These are phyloP conservation scores for Danielia oregonensis DNA, from an alignment of 805 yeast species.

Conservation along the genomic window DNA sequence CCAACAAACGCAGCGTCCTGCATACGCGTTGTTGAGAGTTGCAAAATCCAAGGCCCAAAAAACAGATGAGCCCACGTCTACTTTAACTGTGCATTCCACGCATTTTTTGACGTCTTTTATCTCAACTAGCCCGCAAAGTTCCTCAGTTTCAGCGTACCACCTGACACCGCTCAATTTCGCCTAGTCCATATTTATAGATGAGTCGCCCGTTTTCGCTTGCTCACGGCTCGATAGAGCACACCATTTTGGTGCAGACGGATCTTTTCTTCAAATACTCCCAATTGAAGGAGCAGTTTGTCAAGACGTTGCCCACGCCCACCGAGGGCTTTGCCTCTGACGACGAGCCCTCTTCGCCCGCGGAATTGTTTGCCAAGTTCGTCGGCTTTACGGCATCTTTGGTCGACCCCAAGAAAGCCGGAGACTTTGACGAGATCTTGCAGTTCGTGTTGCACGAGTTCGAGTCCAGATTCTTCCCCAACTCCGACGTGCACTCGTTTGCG, in stretches of 20 bases:
- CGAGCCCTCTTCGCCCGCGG: slow-evolving; percentile 85
- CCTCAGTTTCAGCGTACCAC: no score
- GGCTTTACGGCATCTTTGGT: slow-evolving; percentile 61
- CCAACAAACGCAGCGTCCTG: slow-evolving; percentile 19
- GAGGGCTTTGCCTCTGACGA: slow-evolving; percentile 83
- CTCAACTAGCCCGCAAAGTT: no score
- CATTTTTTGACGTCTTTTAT: no score
- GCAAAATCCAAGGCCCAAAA: slow-evolving; percentile 16
- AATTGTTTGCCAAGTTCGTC: slow-evolving; percentile 77
- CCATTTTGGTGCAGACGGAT: slow-evolving; percentile 80
- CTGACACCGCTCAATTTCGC: no score
- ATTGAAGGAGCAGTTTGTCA: slow-evolving; percentile 79
- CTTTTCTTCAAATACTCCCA: slow-evolving; percentile 79
- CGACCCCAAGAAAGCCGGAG: slow-evolving; percentile 45
- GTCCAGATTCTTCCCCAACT: slow-evolving; percentile 55
- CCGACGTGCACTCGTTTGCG: slow-evolving; percentile 87
- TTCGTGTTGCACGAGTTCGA: slow-evolving; percentile 81
- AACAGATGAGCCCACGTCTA: slow-evolving; percentile 4
- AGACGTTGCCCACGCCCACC: slow-evolving; percentile 72
- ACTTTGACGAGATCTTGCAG: slow-evolving; percentile 65
- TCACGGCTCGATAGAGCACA: slow-evolving; percentile 87
- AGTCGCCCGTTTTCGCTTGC: slow-evolving; percentile 75
- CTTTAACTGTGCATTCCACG: no score
- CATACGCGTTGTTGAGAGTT: slow-evolving; percentile 19
- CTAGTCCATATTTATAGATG: slow-evolving; percentile 8